A percentile compares a stretch with the other conserved stretches of the same genome.
Conservation (phyloP, 202 grass and related monocot species). For the Saccharum hybrid region DNA sequence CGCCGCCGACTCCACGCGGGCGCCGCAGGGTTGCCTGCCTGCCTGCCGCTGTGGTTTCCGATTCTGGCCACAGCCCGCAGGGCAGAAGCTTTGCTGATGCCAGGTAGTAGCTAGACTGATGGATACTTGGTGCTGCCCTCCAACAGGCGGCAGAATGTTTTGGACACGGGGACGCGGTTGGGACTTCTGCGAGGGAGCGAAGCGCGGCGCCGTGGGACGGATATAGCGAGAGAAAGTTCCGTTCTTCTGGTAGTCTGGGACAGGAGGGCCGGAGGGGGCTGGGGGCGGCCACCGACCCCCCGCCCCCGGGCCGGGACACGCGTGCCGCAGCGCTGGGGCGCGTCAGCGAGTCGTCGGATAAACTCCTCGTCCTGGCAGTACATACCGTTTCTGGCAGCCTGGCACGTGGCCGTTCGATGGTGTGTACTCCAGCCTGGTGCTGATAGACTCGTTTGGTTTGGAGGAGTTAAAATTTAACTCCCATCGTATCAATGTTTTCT, state of each 20-base stretch:
- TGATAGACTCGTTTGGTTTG: too few relatives aligned
- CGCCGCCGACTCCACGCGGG: background rate
- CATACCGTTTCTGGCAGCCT: background rate
- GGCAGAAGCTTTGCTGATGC: background rate
- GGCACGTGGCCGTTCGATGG: constrained; percentile 7
- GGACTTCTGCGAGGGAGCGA: background rate
- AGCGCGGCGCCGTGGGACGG: constrained; percentile 31
- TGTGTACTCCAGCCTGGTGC: too few relatives aligned
- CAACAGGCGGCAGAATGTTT: constrained; percentile 34
- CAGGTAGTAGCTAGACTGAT: background rate
- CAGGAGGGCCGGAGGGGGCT: too few relatives aligned
- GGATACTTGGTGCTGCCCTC: constrained; percentile 22
- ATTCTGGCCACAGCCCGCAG: background rate
- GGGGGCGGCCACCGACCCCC: constrained; percentile 44
- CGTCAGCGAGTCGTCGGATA: background rate
- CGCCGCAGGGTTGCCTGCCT: background rate
- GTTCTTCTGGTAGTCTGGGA: too few relatives aligned
- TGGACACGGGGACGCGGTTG: constrained; percentile 33
- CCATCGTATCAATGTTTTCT: too few relatives aligned
- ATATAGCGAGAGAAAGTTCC: background rate
- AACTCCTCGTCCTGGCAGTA: background rate
- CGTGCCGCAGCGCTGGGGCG: constrained; percentile 18
- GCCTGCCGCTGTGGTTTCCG: constrained; percentile 2
- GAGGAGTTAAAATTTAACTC: too few relatives aligned
- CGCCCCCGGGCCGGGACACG: constrained; percentile 23